Evolutionary conservation across 352 stramenopile genomes (phyloP), one percentile per base, ranked within the genome.

Genomic region (Pythium vanterpoolii): DNA sequence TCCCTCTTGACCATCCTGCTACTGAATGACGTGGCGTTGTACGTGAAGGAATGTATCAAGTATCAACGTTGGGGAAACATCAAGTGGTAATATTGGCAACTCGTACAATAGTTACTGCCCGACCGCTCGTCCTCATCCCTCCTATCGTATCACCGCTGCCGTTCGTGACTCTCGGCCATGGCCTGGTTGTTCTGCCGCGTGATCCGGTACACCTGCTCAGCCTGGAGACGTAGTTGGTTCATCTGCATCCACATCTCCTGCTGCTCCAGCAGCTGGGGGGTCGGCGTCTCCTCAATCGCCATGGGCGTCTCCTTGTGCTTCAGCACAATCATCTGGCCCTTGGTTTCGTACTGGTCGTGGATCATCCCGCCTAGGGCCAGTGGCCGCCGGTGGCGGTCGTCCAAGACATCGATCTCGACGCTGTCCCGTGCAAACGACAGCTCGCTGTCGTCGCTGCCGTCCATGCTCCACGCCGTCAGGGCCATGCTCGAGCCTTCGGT

Each of bases 131-230:
- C 44, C 44, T 50, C 18, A 18, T 42, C 34, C 10, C 10, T 42
- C 34, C 34, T 42, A 10, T 42, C 10, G 34, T 42, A 42, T 42
- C 18, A 46, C 14, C 23, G 19, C 19, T 21, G 49, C 34, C n/a
- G 39, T 21, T 27, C 9, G 4, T 30, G 19, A 24, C 4, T 49
- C 26, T 60, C 30, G 21, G 14, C 14, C 45, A 67, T 62, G 31
- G 24, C 52, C 14, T 54, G 43, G 53, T 58, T 46, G 52, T 62
- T 70, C 24, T 70, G 63, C 51, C 53, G 33, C 21, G 64, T 63
- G 23, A 71, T 57, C 39, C 21, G 30, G 53, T 71, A 66, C 42
- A 50, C 55, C 13, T 66, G 58, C 48, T 71, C 57, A 7, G 58
- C 64, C 16, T 62, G 57, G 14, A 66, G 38, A 0, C 52, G 52